Conservation (phyloP, 225 moss, liverwort and hornwort genomes). For the Anthoceros angustus region DNA sequence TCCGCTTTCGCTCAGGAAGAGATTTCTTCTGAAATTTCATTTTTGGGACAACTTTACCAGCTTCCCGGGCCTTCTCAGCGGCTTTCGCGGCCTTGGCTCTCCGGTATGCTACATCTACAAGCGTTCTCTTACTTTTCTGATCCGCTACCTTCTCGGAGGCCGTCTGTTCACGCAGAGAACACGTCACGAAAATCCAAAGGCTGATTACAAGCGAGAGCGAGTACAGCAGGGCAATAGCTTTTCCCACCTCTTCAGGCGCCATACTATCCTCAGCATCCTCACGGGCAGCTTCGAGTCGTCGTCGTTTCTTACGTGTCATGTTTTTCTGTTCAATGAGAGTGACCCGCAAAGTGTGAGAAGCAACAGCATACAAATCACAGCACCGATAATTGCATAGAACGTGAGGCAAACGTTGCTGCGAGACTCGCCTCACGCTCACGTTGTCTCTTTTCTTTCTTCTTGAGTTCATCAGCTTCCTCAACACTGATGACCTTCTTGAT, state of each 20-base stretch:
- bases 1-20: slow-evolving; percentile 25
- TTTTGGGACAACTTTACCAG: background rate
- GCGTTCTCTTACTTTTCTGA: slow-evolving; percentile 22
- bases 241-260: slow-evolving; percentile 34
- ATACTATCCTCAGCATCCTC: slow-evolving; percentile 53
- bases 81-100: slow-evolving; percentile 2
- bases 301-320: slow-evolving; percentile 68
- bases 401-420: background rate
- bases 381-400: background rate
- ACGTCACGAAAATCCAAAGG: background rate
- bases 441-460: slow-evolving; percentile 65
- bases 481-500: slow-evolving; percentile 27
- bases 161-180: background rate
- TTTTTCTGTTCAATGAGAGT: slow-evolving; percentile 35
- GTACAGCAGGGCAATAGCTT: background rate
- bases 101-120: slow-evolving; percentile 69
- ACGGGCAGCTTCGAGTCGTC: slow-evolving; percentile 73
- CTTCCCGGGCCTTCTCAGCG: background rate
- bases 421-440: slow-evolving; percentile 57
- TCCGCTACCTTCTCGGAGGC: slow-evolving; percentile 11
- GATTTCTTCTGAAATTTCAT: background rate
- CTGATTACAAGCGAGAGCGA: slow-evolving; percentile 2
- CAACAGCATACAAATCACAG: background rate
- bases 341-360: background rate
- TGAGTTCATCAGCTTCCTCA: slow-evolving; percentile 64